Evolutionary conservation across 2,329 filamentous ascomycete genomes (phyloP).

Genomic region (Phoma sp.): DNA sequence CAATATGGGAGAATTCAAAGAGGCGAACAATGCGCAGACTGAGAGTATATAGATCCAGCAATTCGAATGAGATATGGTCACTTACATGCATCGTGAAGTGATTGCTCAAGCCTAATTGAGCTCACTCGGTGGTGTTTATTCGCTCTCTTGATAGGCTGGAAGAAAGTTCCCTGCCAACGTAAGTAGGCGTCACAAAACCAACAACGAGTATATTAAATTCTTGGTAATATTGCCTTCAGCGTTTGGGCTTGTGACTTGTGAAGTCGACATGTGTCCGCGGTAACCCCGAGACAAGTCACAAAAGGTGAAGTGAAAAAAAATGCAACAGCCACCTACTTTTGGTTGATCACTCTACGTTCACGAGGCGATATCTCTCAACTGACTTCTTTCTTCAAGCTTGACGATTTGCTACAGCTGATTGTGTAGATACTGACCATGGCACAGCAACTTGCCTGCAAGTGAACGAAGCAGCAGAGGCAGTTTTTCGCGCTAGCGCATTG

Average conservation of each 20-base stretch:
- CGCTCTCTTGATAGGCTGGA: too few relatives aligned
- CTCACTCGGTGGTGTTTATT: neutral
- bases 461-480: conserved; percentile 20
- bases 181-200: neutral
- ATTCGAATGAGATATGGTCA: neutral
- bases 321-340: neutral
- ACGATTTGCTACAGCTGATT: neutral
- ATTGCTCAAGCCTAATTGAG: neutral
- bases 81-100: conserved; percentile 23
- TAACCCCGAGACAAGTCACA: neutral
- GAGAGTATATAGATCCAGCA: too few relatives aligned
- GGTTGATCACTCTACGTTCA: neutral
- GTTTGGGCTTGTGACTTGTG: too few relatives aligned
- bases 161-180: neutral
- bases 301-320: neutral
- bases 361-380: too few relatives aligned
- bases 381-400: too few relatives aligned
- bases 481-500: conserved; percentile 36
- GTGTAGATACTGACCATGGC: neutral
- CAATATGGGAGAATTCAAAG: too few relatives aligned
- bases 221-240: too few relatives aligned
- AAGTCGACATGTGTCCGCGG: too few relatives aligned
- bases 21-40: neutral
- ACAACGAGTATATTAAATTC: too few relatives aligned
- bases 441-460: neutral